phyloP scores from a whole-genome alignment of 2,329 filamentous ascomycete species.

The Ophiostoma piceae region DNA sequence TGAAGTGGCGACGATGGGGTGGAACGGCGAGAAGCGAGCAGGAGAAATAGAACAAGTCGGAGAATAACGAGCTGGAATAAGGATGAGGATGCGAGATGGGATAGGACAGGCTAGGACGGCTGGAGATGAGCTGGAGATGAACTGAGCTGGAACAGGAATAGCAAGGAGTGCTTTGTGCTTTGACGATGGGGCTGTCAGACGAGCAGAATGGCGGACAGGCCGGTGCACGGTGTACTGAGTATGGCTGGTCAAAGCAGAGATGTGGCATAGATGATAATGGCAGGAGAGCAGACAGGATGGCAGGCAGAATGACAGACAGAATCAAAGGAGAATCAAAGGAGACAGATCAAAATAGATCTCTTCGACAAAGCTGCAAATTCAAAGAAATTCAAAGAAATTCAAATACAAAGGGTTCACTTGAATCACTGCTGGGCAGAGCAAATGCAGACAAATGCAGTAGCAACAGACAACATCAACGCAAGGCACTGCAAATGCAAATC shows the following conservation, averaged over 20 bases:
- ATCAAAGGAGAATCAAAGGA: neutral
- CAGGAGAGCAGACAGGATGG: neutral
- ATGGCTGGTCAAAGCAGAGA: neutral
- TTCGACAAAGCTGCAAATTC: neutral
- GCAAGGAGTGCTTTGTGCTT: neutral
- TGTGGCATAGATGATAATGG: neutral
- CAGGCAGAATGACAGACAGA: neutral
- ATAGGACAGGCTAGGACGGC: too few species aligned
- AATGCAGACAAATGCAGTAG: neutral
- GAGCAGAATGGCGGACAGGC: neutral
- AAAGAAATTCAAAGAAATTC: too few species aligned
- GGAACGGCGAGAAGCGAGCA: constrained; percentile 7
- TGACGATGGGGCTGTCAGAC: neutral
- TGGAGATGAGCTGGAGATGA: neutral
- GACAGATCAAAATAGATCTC: neutral
- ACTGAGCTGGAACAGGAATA: neutral
- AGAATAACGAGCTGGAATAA: constrained; percentile 4
- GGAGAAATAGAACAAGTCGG: constrained; percentile 10
- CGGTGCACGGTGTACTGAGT: too few species aligned
- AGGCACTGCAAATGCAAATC: neutral
- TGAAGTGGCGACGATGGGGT: neutral
- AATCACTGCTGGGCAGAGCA: too few species aligned
- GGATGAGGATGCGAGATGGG: neutral
- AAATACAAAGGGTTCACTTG: too few species aligned
- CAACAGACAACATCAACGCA: neutral